Percentiles rank a stretch among this genome's conserved stretches.
These are phyloP conservation scores for Colletotrichum melonis DNA, from an alignment of 2,329 filamentous ascomycete genomes.

Conservation along the genomic window DNA sequence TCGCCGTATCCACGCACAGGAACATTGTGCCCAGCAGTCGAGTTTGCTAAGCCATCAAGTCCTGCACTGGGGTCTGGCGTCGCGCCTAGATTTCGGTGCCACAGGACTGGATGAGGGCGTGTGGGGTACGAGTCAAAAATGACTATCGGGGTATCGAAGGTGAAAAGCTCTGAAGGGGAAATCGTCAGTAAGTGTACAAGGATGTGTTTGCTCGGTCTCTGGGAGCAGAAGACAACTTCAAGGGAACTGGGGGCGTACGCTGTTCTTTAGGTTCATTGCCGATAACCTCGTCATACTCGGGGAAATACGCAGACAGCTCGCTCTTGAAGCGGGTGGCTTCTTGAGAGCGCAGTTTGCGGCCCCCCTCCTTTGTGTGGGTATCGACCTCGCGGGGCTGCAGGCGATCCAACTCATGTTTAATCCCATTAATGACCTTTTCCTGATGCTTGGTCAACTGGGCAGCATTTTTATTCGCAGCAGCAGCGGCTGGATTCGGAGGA, in stretches of 20 bases:
- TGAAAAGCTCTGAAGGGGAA: constrained; percentile 73
- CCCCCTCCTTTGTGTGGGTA: constrained; percentile 66
- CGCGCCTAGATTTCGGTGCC: constrained; percentile 14
- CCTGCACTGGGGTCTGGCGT: neutral
- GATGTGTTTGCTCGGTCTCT: neutral
- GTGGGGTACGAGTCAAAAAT: constrained; percentile 67
- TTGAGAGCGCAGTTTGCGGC: constrained; percentile 85
- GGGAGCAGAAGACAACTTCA: neutral
- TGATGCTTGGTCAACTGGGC: constrained; percentile 60
- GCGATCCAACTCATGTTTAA: constrained; percentile 69
- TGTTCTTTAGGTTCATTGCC: constrained; percentile 84
- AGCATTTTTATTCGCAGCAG: constrained; percentile 39
- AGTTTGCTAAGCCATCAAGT: neutral
- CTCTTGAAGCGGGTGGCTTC: constrained; percentile 90
- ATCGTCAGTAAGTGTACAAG: constrained; percentile 13
- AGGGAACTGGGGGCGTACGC: constrained; percentile 63
- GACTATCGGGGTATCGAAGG: constrained; percentile 78
- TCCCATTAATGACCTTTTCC: constrained; percentile 70
- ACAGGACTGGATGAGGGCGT: constrained; percentile 34
- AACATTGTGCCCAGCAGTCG: constrained; percentile 40
- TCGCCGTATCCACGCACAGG: constrained; percentile 66
- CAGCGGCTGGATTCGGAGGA: constrained; percentile 34
- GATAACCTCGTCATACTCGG: constrained; percentile 94
- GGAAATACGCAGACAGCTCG: constrained; percentile 90
- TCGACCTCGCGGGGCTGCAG: constrained; percentile 60